A percentile compares a stretch with the other conserved stretches of the same genome.
Evolutionary conservation across 2,329 filamentous ascomycete genomes (phyloP).

Genomic region (Neopestalotiopsis sp.): DNA sequence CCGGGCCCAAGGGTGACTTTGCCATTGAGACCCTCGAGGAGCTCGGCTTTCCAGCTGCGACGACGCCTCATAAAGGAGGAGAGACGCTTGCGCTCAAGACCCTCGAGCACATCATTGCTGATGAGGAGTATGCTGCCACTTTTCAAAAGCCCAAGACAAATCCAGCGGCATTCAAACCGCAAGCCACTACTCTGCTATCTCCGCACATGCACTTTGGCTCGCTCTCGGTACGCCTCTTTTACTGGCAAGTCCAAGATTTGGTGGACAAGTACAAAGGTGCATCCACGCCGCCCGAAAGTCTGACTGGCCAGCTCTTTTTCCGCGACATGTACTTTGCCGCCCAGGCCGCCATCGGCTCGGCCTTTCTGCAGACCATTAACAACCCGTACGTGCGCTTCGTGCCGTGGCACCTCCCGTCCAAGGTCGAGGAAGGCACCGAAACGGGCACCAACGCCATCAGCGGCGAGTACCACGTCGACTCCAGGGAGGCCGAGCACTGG

Average conservation of each 20-base stretch:
- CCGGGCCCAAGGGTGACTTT: constrained; percentile 73
- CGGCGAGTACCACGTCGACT: constrained; percentile 68
- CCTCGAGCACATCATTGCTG: constrained; percentile 62
- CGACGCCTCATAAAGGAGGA: constrained; percentile 72
- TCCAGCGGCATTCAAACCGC: constrained; percentile 74
- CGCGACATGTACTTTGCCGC: constrained; percentile 85
- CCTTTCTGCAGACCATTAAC: constrained; percentile 67
- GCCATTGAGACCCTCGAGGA: constrained; percentile 73
- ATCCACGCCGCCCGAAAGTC: constrained; percentile 68
- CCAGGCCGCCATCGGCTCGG: constrained; percentile 69
- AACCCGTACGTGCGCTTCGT: constrained; percentile 76
- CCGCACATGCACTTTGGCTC: constrained; percentile 78
- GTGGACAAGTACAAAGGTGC: constrained; percentile 60
- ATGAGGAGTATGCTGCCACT: constrained; percentile 71
- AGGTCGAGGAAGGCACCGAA: constrained; percentile 46
- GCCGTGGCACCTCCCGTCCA: constrained; percentile 77
- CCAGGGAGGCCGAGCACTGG: constrained; percentile 64
- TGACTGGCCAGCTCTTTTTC: constrained; percentile 77
- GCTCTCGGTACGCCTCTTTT: constrained; percentile 73
- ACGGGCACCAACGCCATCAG: constrained; percentile 53
- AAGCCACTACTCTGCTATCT: constrained; percentile 74
- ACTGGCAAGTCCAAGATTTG: constrained; percentile 71
- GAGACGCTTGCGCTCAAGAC: constrained; percentile 66
- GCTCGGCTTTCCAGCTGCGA: constrained; percentile 69
- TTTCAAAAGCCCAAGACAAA: constrained; percentile 80